Base-by-base conservation (phyloP, 352 stramenopile genomes). In the Lagenidium giganteum region DNA sequence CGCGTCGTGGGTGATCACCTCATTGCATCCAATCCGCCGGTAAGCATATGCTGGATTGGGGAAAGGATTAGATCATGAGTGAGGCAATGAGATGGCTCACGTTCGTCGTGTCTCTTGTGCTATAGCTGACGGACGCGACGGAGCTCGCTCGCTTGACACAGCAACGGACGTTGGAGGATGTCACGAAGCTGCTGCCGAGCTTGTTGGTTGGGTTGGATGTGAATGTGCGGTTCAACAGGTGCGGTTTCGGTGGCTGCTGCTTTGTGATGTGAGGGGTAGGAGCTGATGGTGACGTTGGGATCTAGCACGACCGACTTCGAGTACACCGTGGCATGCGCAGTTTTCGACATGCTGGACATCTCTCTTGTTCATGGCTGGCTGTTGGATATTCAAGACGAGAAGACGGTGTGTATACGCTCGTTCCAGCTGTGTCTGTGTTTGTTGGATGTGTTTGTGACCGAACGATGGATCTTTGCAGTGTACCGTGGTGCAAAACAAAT, bases 361-460 rank as follows among this genome's bases (percentile, higher is more conserved):
- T 70, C 86, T 42, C 70, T 99, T 23, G 90, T 98, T 25, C 96
- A 99, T 57, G 96, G 96, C 11, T 99, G 96, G 96, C 60, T 99
- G n/a, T 42, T 98, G 11, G 96, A 99, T 58, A 71, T 84, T 5
- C 71, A 97, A 42, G 87, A 98, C 57, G 56, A 72, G 14, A 56
- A 67, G 31, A 95, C 90, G 53, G 76, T 87, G 27, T 14, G 66
- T 33, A 11, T 1, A 25, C n/a, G n/a, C 8, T 30, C 33, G 14
- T 40, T 42, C 13, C 18, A 9, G 0, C 0, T 44, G 8, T 41
- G 34, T 39, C 32, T 42, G 5, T 51, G 13, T n/a, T 53, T 32
- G 18, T 24, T 47, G 28, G 13, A 31, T 34, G 29, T 25, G 17
- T n/a, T n/a, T n/a, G n/a, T 24, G 21, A 7, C 17, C 24, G 13